A percentile compares a stretch with the other conserved stretches of the same genome.
These are phyloP conservation scores for Xylariomycetidae sp. DNA, from an alignment of 2,329 filamentous ascomycete genomes.

Conservation along the genomic window DNA sequence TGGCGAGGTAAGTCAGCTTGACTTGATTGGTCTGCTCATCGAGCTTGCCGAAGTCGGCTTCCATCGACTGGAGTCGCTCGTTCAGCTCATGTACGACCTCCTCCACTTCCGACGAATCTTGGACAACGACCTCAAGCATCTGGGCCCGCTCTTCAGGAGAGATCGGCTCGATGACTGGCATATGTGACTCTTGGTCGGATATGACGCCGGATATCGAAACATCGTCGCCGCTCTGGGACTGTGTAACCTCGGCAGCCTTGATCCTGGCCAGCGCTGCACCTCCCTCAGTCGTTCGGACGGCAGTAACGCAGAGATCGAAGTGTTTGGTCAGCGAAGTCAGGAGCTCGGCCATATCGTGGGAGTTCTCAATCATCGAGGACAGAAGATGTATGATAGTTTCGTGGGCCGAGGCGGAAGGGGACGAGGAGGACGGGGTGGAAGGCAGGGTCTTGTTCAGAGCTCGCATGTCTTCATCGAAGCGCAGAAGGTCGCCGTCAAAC, in stretches of 20 bases:
- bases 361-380: conserved; percentile 63
- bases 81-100: conserved; percentile 65
- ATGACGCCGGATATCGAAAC: conserved; percentile 64
- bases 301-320: conserved; percentile 89
- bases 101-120: conserved; percentile 63
- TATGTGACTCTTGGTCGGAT: conserved; percentile 47
- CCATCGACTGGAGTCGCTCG: conserved; percentile 71
- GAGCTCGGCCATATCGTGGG: conserved; percentile 74
- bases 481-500: conserved; percentile 69
- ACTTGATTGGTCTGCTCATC: conserved; percentile 55
- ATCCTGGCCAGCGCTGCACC: conserved; percentile 63
- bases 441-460: conserved; percentile 54
- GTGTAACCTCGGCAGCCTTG: conserved; percentile 59
- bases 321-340: conserved; percentile 77
- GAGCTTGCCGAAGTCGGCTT: conserved; percentile 60
- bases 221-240: conserved; percentile 37
- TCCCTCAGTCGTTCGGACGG: conserved; percentile 83
- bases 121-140: conserved; percentile 73
- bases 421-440: conserved; percentile 30
- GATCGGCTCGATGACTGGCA: conserved; percentile 58
- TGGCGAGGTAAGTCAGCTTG: conserved; percentile 47
- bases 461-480: conserved; percentile 69
- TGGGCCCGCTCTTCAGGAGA: conserved; percentile 71
- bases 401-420: conserved; percentile 30
- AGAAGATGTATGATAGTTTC: conserved; percentile 48